Evolutionary conservation across 371 early-diverging fungal species (phyloP).

Genomic region (Mortierella sp.): DNA sequence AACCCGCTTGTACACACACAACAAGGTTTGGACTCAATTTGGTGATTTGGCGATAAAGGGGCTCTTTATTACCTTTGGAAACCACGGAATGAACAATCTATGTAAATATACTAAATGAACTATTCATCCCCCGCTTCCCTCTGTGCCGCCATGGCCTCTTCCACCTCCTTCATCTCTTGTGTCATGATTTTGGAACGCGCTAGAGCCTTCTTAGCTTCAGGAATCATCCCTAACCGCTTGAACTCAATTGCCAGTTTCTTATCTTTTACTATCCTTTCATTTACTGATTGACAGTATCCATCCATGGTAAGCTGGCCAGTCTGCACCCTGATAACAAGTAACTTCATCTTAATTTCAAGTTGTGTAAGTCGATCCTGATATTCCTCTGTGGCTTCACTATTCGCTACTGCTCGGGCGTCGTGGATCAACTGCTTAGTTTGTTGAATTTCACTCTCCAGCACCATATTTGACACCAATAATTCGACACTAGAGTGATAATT

Average conservation of each 20-base stretch:
- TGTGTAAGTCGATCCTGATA: constrained; percentile 74
- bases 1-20: too few relatives aligned
- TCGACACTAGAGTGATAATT: constrained; percentile 67
- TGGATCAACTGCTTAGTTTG: constrained; percentile 64
- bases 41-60: neutral
- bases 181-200: constrained; percentile 82
- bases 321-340: constrained; percentile 85
- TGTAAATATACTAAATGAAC: neutral
- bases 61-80: neutral
- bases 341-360: constrained; percentile 83
- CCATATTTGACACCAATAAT: constrained; percentile 78
- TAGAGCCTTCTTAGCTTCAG: constrained; percentile 78
- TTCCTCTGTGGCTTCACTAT: constrained; percentile 67
- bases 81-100: neutral
- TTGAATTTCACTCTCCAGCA: constrained; percentile 80
- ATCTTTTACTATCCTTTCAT: constrained; percentile 69
- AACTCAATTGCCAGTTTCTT: constrained; percentile 78
- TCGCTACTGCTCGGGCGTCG: constrained; percentile 58
- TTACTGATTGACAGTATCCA: constrained; percentile 69
- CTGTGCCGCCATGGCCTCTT: constrained; percentile 72
- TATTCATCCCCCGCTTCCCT: constrained; percentile 30
- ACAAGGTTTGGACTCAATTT: too few relatives aligned
- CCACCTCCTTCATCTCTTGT: constrained; percentile 83
- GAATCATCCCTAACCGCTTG: constrained; percentile 73
- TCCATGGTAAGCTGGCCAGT: constrained; percentile 84